Percentiles rank a stretch among this genome's conserved stretches.
These are phyloP conservation scores for Yamadazyma kanchanaburiensis DNA, from an alignment of 1,139 yeast species.

Conservation along the genomic window DNA sequence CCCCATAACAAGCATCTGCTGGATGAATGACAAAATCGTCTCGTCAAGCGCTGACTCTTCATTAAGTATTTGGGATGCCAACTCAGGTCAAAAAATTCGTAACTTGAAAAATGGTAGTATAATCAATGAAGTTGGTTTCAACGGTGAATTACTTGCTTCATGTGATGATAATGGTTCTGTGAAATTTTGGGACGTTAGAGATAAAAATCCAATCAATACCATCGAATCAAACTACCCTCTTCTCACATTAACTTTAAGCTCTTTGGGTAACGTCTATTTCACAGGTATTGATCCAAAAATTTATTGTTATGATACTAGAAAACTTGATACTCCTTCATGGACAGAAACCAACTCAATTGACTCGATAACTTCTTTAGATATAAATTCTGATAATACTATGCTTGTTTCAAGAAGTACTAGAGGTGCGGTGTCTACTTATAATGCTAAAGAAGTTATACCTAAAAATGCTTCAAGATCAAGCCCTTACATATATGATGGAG, in stretches of 20 bases:
- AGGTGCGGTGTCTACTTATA: slow-evolving; percentile 55
- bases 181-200: slow-evolving; percentile 62
- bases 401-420: slow-evolving; percentile 57
- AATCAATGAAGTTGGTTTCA: slow-evolving; percentile 49
- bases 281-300: slow-evolving; percentile 70
- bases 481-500: slow-evolving; percentile 54
- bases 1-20: slow-evolving; percentile 48
- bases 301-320: slow-evolving; percentile 53
- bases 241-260: slow-evolving; percentile 45
- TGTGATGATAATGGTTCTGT: slow-evolving; percentile 67
- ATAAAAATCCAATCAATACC: slow-evolving; percentile 36
- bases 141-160: slow-evolving; percentile 37
- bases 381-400: slow-evolving; percentile 48
- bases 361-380: slow-evolving; percentile 51
- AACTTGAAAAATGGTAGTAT: slow-evolving; percentile 31
- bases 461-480: slow-evolving; percentile 35
- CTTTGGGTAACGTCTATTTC: slow-evolving; percentile 44
- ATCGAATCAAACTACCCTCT: slow-evolving; percentile 55
- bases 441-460: slow-evolving; percentile 44
- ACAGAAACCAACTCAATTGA: slow-evolving; percentile 41
- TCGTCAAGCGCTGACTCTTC: slow-evolving; percentile 53
- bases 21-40: slow-evolving; percentile 42
- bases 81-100: slow-evolving; percentile 51
- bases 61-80: slow-evolving; percentile 53
- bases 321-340: slow-evolving; percentile 42